These are phyloP conservation scores for Boletellus emodensis DNA, from an alignment of 768 basidiomycete species.

Conservation along the genomic window DNA sequence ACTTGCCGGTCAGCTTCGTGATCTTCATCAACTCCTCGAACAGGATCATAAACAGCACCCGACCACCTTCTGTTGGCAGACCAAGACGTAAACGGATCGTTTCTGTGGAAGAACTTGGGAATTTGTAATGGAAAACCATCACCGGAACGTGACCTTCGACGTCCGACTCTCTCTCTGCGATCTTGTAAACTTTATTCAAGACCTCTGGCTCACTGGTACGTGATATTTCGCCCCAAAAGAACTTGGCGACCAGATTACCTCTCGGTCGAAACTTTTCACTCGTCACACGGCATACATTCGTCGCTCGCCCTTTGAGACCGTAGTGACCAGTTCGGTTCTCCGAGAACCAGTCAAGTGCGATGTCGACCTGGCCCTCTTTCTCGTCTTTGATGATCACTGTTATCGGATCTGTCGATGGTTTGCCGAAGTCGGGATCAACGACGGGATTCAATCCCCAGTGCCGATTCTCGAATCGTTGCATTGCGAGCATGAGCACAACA, in stretches of 20 bases:
- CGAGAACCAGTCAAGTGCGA: background rate
- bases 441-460: too few relatives aligned
- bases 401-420: background rate
- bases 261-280: background rate
- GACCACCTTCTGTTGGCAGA: background rate
- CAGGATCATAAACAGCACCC: too few relatives aligned
- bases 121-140: background rate
- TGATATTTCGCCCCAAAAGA: background rate
- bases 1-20: background rate
- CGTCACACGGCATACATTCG: conserved; percentile 3
- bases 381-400: background rate
- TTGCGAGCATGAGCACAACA: too few relatives aligned
- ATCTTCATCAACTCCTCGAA: background rate
- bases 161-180: background rate
- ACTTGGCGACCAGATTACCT: background rate
- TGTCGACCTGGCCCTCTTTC: background rate
- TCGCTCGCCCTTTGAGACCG: conserved; percentile 3
- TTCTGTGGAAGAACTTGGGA: background rate
- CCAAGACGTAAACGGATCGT: background rate
- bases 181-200: conserved; percentile 2
- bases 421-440: too few relatives aligned
- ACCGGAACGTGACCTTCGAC: background rate
- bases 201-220: conserved; percentile 5
- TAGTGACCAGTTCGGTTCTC: background rate
- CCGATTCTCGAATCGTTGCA: too few relatives aligned